A percentile compares a stretch with the other conserved stretches of the same genome.
phyloP scores from a whole-genome alignment of 805 yeast species.

The Tetrapisispora arboricola region DNA sequence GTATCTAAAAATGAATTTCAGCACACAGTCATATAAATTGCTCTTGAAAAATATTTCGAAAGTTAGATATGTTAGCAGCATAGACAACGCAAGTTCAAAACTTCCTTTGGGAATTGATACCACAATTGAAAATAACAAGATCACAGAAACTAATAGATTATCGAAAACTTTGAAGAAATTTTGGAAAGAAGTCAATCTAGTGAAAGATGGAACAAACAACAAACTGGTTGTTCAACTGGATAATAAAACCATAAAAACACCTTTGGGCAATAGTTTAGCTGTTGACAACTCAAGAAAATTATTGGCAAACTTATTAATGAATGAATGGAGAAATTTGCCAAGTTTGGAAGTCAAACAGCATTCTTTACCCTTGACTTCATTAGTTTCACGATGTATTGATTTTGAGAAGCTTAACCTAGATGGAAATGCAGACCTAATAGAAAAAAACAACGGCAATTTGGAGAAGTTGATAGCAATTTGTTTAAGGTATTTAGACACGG shows the following conservation, averaged over 20 bases:
- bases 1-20: neutral
- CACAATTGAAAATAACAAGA: conserved; percentile 41
- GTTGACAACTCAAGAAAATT: conserved; percentile 50
- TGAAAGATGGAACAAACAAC: conserved; percentile 24
- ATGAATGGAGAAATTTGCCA: conserved; percentile 80
- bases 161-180: conserved; percentile 62
- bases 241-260: conserved; percentile 70
- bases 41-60: neutral
- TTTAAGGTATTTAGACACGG: conserved; percentile 85
- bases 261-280: conserved; percentile 60
- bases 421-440: conserved; percentile 36
- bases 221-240: conserved; percentile 55
- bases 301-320: conserved; percentile 65
- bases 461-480: conserved; percentile 49
- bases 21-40: neutral
- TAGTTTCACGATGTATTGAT: conserved; percentile 82
- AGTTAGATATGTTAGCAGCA: neutral
- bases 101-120: conserved; percentile 23
- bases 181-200: conserved; percentile 60
- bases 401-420: conserved; percentile 36
- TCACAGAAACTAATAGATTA: conserved; percentile 57
- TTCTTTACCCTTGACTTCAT: conserved; percentile 70
- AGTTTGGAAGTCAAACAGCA: conserved; percentile 45
- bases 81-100: neutral
- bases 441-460: conserved; percentile 51